phyloP scores from a whole-genome alignment of 2,329 filamentous ascomycete species.

The Sclerotinia borealis region DNA sequence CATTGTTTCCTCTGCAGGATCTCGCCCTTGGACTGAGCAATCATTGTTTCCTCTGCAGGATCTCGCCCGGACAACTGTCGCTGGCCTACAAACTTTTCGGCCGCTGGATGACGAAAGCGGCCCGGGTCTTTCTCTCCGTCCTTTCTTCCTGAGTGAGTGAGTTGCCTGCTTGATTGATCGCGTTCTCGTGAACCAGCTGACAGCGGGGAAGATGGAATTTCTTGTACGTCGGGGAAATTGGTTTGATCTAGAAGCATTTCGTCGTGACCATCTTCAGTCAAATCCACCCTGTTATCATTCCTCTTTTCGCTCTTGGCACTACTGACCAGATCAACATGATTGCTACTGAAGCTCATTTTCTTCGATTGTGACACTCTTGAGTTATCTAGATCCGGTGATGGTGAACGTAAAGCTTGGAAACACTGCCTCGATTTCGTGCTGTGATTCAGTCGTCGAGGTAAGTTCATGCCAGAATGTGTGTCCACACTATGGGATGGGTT shows the following conservation, averaged over 20 bases:
- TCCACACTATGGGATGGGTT: no score
- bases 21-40: conserved; percentile 3
- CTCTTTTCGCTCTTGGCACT: not conserved
- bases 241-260: not conserved
- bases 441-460: not conserved
- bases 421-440: not conserved
- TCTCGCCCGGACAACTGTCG: not conserved
- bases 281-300: not conserved
- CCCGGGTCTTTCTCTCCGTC: not conserved
- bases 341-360: not conserved
- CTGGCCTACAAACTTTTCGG: not conserved
- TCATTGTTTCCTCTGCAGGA: not conserved
- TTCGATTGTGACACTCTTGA: not conserved
- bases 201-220: not conserved
- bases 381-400: not conserved
- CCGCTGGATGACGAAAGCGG: not conserved
- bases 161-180: not conserved
- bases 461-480: not conserved
- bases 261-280: conserved; percentile 1
- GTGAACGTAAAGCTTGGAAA: not conserved
- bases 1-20: not conserved
- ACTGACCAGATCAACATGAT: not conserved
- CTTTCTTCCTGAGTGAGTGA: not conserved
- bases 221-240: not conserved
- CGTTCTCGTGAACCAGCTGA: not conserved